Conservation (phyloP, 2,329 filamentous ascomycete genomes). For the Ophiocordyceps sinensis region DNA sequence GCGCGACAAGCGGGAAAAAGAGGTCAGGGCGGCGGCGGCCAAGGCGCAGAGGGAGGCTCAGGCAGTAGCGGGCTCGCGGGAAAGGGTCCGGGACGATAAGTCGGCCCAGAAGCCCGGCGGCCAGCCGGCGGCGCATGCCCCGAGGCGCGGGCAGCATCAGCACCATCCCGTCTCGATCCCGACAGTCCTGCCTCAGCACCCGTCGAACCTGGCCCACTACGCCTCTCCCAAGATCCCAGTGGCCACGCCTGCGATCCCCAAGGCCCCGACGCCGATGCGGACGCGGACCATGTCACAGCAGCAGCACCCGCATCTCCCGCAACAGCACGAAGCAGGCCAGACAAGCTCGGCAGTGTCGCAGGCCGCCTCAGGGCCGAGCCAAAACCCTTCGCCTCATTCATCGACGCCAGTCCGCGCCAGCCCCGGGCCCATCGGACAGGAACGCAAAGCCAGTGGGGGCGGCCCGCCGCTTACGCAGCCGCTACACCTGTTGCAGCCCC, state of each 20-base stretch:
- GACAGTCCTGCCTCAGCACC: conserved; percentile 41
- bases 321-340: conserved; percentile 25
- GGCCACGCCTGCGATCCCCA: conserved; percentile 69
- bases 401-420: conserved; percentile 51
- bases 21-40: conserved; percentile 32
- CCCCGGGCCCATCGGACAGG: conserved; percentile 46
- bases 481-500: conserved; percentile 17
- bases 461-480: conserved; percentile 2
- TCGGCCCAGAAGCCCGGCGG: conserved; percentile 17
- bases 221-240: conserved; percentile 68
- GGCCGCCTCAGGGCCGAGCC: conserved; percentile 37
- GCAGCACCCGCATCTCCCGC: conserved; percentile 48
- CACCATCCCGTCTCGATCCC: conserved; percentile 29
- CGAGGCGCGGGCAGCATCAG: conserved; percentile 18
- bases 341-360: conserved; percentile 56
- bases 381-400: conserved; percentile 44
- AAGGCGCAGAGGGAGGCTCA: conserved; percentile 46
- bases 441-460: conserved; percentile 46
- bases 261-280: conserved; percentile 66
- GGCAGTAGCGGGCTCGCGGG: conserved; percentile 33
- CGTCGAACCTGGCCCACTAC: conserved; percentile 39
- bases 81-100: conserved; percentile 56
- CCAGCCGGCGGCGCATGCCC: conserved; percentile 15
- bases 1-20: conserved; percentile 47
- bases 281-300: conserved; percentile 69